Evolutionary conservation across 225 moss, liverwort and hornwort genomes (phyloP).

Genomic region (Anthoceros angustus): DNA sequence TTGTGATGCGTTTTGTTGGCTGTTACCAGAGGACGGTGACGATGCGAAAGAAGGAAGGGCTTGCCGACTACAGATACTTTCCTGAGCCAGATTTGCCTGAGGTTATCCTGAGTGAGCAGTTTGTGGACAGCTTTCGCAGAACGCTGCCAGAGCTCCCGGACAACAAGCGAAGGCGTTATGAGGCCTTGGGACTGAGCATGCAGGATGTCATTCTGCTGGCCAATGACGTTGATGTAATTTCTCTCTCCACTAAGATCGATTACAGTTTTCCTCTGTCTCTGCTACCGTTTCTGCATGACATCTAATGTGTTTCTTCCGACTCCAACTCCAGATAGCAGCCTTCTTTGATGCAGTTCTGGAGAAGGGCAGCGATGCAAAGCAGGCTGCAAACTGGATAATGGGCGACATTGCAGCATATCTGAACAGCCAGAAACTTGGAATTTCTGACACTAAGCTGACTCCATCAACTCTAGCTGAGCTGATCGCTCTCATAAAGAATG

Average conservation of each 20-base stretch:
- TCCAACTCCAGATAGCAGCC: slow-evolving; percentile 51
- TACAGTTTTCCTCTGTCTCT: not conserved
- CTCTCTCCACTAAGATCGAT: not conserved
- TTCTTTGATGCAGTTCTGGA: slow-evolving; percentile 86
- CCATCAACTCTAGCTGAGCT: slow-evolving; percentile 67
- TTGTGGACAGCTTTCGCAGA: slow-evolving; percentile 34
- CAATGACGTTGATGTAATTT: slow-evolving; percentile 62
- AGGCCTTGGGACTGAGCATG: slow-evolving; percentile 72
- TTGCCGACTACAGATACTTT: slow-evolving; percentile 92
- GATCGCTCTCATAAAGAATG: slow-evolving; percentile 69
- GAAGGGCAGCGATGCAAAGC: slow-evolving; percentile 75
- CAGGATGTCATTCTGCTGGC: slow-evolving; percentile 87
- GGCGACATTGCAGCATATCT: slow-evolving; percentile 81
- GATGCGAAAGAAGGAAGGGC: slow-evolving; percentile 94
- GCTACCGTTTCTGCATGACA: too few relatives aligned
- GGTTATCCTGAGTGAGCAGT: slow-evolving; percentile 49
- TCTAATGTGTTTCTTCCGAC: not conserved
- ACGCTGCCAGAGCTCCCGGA: slow-evolving; percentile 73
- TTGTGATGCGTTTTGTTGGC: slow-evolving; percentile 9
- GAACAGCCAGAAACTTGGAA: slow-evolving; percentile 56
- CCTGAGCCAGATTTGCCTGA: slow-evolving; percentile 88
- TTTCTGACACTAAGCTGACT: slow-evolving; percentile 56
- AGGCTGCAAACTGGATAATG: slow-evolving; percentile 97
- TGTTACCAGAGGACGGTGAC: slow-evolving; percentile 55
- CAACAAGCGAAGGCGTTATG: slow-evolving; percentile 73